phyloP scores from a whole-genome alignment of 441 rosid genomes.

The Pelargonium fulgidum region DNA sequence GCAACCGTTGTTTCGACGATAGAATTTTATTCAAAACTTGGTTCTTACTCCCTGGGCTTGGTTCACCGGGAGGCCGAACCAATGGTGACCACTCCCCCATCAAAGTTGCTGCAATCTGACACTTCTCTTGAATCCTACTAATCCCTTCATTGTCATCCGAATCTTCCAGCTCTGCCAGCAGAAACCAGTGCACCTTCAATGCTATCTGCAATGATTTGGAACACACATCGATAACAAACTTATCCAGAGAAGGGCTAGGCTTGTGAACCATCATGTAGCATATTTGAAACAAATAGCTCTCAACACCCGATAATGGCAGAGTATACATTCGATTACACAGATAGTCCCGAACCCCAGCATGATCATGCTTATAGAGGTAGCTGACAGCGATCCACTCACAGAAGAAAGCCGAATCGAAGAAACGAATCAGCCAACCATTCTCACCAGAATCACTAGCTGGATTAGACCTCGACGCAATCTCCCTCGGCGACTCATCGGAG shows the following conservation, averaged over 20 bases:
- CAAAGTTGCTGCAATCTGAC: constrained; percentile 93
- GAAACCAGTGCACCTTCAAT: constrained; percentile 92
- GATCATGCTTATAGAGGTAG: constrained; percentile 94
- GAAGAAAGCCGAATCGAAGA: constrained; percentile 92
- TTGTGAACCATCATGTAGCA: constrained; percentile 92
- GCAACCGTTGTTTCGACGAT: constrained; percentile 79
- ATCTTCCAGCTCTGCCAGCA: constrained; percentile 95
- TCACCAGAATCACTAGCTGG: constrained; percentile 70
- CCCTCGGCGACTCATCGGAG: constrained; percentile 77
- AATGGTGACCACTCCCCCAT: constrained; percentile 94
- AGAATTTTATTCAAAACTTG: constrained; percentile 74
- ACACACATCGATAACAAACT: constrained; percentile 91
- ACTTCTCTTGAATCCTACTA: constrained; percentile 90
- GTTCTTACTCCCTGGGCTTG: constrained; percentile 78
- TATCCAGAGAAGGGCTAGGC: constrained; percentile 96
- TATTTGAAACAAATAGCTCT: constrained; percentile 89
- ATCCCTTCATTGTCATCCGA: constrained; percentile 93
- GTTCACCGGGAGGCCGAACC: constrained; percentile 42
- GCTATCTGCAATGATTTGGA: constrained; percentile 80
- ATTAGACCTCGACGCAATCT: constrained; percentile 58
- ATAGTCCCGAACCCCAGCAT: constrained; percentile 88
- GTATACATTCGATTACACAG: constrained; percentile 97
- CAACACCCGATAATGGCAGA: constrained; percentile 78
- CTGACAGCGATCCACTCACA: constrained; percentile 99
- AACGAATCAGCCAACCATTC: constrained; percentile 95